Conservation (phyloP, 169 alveolate species). For the Plasmodium falciparum region DNA sequence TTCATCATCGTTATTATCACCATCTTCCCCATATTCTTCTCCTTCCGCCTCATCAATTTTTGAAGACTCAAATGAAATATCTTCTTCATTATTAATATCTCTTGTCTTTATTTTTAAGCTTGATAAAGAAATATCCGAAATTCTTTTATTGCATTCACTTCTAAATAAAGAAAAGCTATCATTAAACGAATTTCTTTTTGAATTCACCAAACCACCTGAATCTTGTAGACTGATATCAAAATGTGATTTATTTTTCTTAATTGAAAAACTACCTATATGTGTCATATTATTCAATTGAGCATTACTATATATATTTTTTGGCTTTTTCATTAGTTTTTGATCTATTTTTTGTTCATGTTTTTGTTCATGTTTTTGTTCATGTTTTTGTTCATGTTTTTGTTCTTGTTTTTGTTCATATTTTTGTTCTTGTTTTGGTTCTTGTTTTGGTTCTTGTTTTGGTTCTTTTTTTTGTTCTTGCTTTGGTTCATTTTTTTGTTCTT, state of each 20-base stretch:
- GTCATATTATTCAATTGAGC: not conserved
- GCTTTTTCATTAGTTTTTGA: not conserved
- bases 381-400: not conserved
- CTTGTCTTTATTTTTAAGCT: conserved; percentile 16
- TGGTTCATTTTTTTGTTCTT: not conserved
- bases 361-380: not conserved
- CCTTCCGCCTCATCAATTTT: conserved; percentile 9
- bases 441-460: not conserved
- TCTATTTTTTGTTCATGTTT: not conserved
- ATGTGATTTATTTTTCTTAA: not conserved
- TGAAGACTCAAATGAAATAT: conserved; percentile 28
- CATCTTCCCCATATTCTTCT: no score
- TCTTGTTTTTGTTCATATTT: not conserved
- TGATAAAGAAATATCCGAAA: conserved; percentile 34
- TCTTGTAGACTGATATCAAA: not conserved
- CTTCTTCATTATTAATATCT: conserved; percentile 14
- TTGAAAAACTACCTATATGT: not conserved
- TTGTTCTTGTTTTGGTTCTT: not conserved
- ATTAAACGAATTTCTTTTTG: conserved; percentile 24
- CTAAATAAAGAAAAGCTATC: conserved; percentile 33
- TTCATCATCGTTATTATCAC: not conserved
- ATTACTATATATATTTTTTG: not conserved
- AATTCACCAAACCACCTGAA: not conserved
- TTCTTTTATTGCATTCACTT: conserved; percentile 32
- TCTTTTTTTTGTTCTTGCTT: not conserved